phyloP scores from a whole-genome alignment of 768 basidiomycete species.

The Boletellus sp. region DNA sequence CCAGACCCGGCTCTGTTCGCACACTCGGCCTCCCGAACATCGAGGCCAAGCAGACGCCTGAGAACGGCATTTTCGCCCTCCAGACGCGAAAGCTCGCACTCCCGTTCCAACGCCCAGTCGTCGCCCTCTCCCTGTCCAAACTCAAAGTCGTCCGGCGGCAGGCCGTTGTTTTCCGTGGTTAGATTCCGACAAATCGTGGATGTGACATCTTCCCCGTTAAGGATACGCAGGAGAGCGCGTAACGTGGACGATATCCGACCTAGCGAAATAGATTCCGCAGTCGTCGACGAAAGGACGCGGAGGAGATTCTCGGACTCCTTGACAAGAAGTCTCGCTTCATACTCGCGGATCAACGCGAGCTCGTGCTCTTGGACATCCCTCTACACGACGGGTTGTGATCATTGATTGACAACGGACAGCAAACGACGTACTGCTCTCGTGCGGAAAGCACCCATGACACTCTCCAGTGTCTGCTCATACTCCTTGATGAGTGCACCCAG shows the following conservation, averaged over 20 bases:
- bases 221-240: slow-evolving; percentile 63
- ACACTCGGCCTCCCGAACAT: slow-evolving; percentile 24
- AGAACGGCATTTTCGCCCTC: slow-evolving; percentile 86
- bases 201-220: slow-evolving; percentile 59
- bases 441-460: slow-evolving; percentile 88
- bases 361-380: slow-evolving; percentile 92
- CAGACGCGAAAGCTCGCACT: slow-evolving; percentile 83
- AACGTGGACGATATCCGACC: slow-evolving; percentile 66
- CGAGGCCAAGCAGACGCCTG: slow-evolving; percentile 62
- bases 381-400: slow-evolving; percentile 37
- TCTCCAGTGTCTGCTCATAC: slow-evolving; percentile 95
- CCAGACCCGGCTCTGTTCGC: not conserved
- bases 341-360: slow-evolving; percentile 83
- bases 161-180: slow-evolving; percentile 3
- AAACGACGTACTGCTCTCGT: slow-evolving; percentile 74
- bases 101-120: slow-evolving; percentile 83
- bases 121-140: slow-evolving; percentile 43
- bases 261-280: slow-evolving; percentile 64
- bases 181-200: slow-evolving; percentile 1
- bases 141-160: slow-evolving; percentile 8
- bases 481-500: slow-evolving; percentile 88
- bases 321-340: slow-evolving; percentile 78
- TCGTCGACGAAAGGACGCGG: slow-evolving; percentile 56
- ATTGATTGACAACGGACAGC: not conserved
- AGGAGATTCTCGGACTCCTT: slow-evolving; percentile 66